These are phyloP conservation scores for Datisca glomerata DNA, from an alignment of 306 rosid species.

Conservation along the genomic window DNA sequence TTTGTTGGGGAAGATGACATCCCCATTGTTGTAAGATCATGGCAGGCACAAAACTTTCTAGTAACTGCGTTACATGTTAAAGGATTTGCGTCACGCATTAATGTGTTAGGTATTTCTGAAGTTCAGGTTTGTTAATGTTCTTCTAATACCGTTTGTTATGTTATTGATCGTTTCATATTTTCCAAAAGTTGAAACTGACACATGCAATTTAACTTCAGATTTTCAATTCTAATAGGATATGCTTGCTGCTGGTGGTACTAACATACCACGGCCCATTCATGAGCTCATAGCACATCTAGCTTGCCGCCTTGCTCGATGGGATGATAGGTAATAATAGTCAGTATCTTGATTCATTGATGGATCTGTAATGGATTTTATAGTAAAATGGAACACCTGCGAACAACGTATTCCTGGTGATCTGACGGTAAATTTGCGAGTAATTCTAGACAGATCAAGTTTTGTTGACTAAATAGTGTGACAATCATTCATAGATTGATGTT, in stretches of 20 bases:
- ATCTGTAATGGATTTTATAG: not conserved
- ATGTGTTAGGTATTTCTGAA: conserved; percentile 54
- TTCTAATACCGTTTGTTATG: not conserved
- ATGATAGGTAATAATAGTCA: conserved; percentile 31
- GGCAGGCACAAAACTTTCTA: conserved; percentile 63
- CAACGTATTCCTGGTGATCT: too few relatives aligned
- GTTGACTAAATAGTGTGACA: too few relatives aligned
- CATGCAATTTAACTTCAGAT: too few relatives aligned
- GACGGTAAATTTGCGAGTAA: too few relatives aligned
- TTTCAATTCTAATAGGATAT: conserved; percentile 48
- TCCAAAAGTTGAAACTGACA: too few relatives aligned
- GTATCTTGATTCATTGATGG: not conserved
- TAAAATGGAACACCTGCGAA: too few relatives aligned
- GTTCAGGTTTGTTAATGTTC: conserved; percentile 42
- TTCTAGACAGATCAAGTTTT: too few relatives aligned
- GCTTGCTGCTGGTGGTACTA: conserved; percentile 40
- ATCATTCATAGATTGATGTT: too few relatives aligned
- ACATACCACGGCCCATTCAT: conserved; percentile 31
- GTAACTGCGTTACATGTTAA: conserved; percentile 55
- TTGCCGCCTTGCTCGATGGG: conserved; percentile 55
- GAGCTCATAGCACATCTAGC: conserved; percentile 49
- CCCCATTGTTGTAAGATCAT: conserved; percentile 57
- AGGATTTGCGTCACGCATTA: conserved; percentile 32
- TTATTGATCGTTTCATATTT: too few relatives aligned
- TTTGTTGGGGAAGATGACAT: conserved; percentile 51